Evolutionary conservation across 805 yeast genomes (phyloP), one percentile per base, ranked within the genome.

Genomic region (Metschnikowia anglica): DNA sequence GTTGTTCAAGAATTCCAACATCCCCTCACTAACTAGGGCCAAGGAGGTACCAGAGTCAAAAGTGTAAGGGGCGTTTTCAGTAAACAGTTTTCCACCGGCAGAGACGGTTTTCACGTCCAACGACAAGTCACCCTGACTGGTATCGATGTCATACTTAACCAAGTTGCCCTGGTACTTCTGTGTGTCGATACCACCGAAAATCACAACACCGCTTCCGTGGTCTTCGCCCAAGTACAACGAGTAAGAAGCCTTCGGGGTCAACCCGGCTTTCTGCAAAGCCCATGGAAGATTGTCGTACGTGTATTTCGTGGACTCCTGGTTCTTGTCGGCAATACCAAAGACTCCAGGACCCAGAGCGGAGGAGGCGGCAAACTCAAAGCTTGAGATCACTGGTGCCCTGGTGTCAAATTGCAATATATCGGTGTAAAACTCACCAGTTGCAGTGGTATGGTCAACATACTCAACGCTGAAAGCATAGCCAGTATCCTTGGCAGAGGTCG

Each of bases 211-310:
- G 3, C 58, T 21, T 3, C 39, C 44, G 20, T 63, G 53, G 19
- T 26, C 21, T 3, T 65, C 61, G 51, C 80, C 75, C 59, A 86
- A 68, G 54, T 68, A 84, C 43, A 86, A 64, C 0, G 90, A 83
- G 58, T 83, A 86, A 0, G 77, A 77, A 32, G 71, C 70, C 37
- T 74, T 72, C 33, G 72, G 54, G 43, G 80, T 84, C 31, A 76
- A 52, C 0, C 89, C 90, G 39, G 76, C 76, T 25, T 66, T 55
- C 39, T 72, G 80, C 68, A 88, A 62, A 46, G 74, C 74, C 46
- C 71, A 50, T 0, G 96, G 96, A 44, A 87, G 65, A 61, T 88
- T 87, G 39, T 41, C 23, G 39, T 41, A 34, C 13, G 28, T 9
- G 27, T 17, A 21, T 10, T 13, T 19, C 9, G 43, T 19, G 8